Evolutionary conservation across 768 basidiomycete genomes (phyloP), one percentile per base, ranked within the genome.

Genomic region (Lactarius evosmus): DNA sequence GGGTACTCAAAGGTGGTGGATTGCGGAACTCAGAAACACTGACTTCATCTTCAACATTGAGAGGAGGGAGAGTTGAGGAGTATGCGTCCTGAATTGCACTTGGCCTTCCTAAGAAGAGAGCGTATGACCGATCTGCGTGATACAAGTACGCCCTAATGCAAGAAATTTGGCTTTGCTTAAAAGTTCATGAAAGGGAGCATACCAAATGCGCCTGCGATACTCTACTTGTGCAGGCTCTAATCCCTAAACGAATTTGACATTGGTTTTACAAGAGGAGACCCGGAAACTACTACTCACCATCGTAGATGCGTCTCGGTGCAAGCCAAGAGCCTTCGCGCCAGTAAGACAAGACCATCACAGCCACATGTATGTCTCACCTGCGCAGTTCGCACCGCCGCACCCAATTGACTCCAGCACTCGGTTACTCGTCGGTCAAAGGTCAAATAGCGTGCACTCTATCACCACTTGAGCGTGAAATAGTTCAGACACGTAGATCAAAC

Each of bases 401-500:
- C 95, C 19, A 98, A 79, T 70, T 96, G 93, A 72, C 91, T 93
- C 93, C 95, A 98, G 70, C 94, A 95, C 76, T 97, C 95, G 8
- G 94, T 95, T 63, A 96, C 89, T 53, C 91, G 85, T 54, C 90
- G 85, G 72, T 93, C 90, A 70, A 92, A 85, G 4, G 83, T 79
- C 55, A 85, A 72, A 69, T 85, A 83, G 67, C 91, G 78, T 59
- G 93, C 92, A 56, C 83, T 85, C 85, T 87, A 68, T 22, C n/a
- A 59, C 62, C 30, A 66, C 66, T 56, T 72, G 56, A 65, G 66
- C 61, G 63, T 29, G 33, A 57, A 46, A 25, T 25, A 44, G 33
- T 34, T 41, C 50, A 7, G 7, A 49, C 59, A 46, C 7, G 36
- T 33, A 9, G 16, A 27, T 27, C 17, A 52, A 29, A 50, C 78